phyloP scores from a whole-genome alignment of 441 rosid genomes.

The Geranium incanum region DNA sequence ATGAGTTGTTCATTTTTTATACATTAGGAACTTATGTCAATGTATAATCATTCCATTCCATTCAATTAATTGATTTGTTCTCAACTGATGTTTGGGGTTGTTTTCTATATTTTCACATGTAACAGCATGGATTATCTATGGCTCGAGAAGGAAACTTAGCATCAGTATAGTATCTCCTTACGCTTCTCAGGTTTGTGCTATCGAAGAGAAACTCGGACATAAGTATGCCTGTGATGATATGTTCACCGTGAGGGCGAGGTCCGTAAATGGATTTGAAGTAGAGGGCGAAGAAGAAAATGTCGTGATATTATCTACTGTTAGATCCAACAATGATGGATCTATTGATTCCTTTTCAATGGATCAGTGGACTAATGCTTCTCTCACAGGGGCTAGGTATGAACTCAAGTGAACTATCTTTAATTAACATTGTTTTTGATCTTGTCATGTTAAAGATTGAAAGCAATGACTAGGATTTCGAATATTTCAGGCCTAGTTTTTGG shows the following conservation, averaged over 20 bases:
- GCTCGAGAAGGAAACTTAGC: constrained; percentile 19
- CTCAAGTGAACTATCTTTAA: neutral
- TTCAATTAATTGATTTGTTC: neutral
- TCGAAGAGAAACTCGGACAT: constrained; percentile 28
- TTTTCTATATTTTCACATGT: neutral
- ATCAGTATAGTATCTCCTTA: constrained; percentile 40
- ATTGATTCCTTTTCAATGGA: constrained; percentile 29
- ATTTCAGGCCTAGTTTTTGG: constrained; percentile 36
- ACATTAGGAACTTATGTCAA: neutral
- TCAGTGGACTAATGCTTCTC: constrained; percentile 35
- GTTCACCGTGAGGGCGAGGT: constrained; percentile 26
- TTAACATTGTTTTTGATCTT: neutral
- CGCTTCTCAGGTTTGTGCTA: constrained; percentile 33
- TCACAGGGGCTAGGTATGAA: constrained; percentile 33
- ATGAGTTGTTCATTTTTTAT: neutral
- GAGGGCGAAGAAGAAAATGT: constrained; percentile 35
- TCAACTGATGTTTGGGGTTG: neutral
- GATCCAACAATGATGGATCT: constrained; percentile 23
- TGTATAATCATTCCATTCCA: no score
- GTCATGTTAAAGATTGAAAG: neutral
- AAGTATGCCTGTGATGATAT: constrained; percentile 17
- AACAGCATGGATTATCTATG: constrained; percentile 22
- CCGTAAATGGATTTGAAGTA: constrained; percentile 47
- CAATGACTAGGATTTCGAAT: neutral
- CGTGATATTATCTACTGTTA: constrained; percentile 39